These are phyloP conservation scores for Macrophomina pseudophaseolina DNA, from an alignment of 2,329 filamentous ascomycete species.

Conservation along the genomic window DNA sequence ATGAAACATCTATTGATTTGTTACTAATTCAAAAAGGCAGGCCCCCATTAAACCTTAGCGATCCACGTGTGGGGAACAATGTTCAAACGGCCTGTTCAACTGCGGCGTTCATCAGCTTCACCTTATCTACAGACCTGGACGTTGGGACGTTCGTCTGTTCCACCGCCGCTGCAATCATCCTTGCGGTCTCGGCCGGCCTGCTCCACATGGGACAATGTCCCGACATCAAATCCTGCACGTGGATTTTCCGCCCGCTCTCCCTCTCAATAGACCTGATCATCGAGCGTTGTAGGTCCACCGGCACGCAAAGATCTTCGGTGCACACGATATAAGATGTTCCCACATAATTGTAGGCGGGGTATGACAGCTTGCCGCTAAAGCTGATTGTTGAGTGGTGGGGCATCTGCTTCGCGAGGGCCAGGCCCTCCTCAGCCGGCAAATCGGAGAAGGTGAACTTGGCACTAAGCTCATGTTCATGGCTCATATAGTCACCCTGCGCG, in stretches of 20 bases:
- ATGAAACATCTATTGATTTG: no score
- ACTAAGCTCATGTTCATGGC: conserved; percentile 27
- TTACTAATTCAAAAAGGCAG: no score
- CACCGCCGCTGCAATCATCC: conserved; percentile 32
- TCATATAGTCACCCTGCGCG: neutral
- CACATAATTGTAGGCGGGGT: conserved; percentile 49
- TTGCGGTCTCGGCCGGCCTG: conserved; percentile 34
- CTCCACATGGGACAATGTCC: conserved; percentile 45
- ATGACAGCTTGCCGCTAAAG: conserved; percentile 43
- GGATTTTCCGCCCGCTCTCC: conserved; percentile 44
- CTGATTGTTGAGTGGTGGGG: conserved; percentile 41
- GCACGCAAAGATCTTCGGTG: conserved; percentile 42
- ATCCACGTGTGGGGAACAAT: no score
- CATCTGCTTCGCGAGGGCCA: conserved; percentile 30
- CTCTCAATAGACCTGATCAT: conserved; percentile 45
- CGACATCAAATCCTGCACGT: conserved; percentile 43
- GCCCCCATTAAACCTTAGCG: no score
- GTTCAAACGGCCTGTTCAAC: no score
- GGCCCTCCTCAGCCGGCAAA: conserved; percentile 30
- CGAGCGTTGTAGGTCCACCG: conserved; percentile 38
- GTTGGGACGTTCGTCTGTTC: neutral
- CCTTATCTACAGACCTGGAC: no score
- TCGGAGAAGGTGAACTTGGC: conserved; percentile 32
- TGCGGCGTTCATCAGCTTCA: no score
- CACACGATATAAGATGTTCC: conserved; percentile 49